phyloP scores from a whole-genome alignment of 140 eudicot genomes.

The Senecio squalidus region DNA sequence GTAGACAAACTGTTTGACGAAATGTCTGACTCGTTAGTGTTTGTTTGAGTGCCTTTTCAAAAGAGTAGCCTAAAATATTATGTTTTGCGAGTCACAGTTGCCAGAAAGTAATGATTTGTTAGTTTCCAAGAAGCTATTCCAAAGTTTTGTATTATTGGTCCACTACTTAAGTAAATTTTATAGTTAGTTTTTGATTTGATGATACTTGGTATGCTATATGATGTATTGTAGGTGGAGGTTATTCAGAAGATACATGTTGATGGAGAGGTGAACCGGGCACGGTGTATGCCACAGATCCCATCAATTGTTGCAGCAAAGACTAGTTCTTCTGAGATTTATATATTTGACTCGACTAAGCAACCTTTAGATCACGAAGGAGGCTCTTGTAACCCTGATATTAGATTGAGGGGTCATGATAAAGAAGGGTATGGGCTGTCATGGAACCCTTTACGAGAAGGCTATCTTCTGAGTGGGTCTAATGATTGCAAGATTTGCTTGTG shows the following conservation, averaged over 20 bases:
- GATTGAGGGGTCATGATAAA: constrained; percentile 79
- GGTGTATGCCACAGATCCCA: constrained; percentile 76
- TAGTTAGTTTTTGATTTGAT: not conserved
- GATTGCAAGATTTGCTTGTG: constrained; percentile 85
- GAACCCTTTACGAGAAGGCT: constrained; percentile 79
- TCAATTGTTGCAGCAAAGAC: constrained; percentile 86
- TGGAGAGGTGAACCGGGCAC: constrained; percentile 94
- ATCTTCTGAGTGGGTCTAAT: constrained; percentile 88
- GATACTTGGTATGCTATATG: not conserved
- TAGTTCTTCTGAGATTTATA: constrained; percentile 60
- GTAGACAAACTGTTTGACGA: constrained; percentile 37
- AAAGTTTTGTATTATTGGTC: not conserved
- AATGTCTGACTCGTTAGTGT: constrained; percentile 15
- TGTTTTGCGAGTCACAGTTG: no score
- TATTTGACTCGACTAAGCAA: constrained; percentile 64
- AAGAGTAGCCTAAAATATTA: no score
- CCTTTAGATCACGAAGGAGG: constrained; percentile 43
- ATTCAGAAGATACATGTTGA: constrained; percentile 73
- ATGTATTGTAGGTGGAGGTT: constrained; percentile 63
- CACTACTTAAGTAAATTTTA: no score
- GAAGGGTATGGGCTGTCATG: constrained; percentile 97
- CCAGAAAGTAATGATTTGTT: not conserved
- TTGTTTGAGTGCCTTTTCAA: not conserved
- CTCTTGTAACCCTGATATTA: constrained; percentile 69
- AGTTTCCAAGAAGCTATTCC: not conserved